Percentiles rank a stretch among this genome's conserved stretches.
Evolutionary conservation across 2,329 filamentous ascomycete species (phyloP).

Genomic region (Lachnellula subtilissima): DNA sequence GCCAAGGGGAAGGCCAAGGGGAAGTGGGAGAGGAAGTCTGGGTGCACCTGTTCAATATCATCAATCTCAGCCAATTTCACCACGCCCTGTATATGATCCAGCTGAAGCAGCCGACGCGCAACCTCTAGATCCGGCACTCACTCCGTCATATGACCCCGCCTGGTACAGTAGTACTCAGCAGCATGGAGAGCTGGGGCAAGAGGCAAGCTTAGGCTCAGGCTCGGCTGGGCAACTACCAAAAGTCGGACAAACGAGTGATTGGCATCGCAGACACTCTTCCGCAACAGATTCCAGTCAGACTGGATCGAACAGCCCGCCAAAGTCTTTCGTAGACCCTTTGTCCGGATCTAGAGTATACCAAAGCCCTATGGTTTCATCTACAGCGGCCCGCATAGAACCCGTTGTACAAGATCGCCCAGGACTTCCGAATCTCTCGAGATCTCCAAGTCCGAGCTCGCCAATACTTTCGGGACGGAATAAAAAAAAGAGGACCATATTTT

Average conservation of each 20-base stretch:
- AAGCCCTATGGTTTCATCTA: too few relatives aligned
- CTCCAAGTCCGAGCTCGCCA: background rate
- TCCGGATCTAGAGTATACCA: background rate
- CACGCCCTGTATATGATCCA: background rate
- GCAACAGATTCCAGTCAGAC: background rate
- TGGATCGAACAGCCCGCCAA: background rate
- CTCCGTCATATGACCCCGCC: background rate
- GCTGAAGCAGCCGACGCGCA: background rate
- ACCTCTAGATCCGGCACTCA: background rate
- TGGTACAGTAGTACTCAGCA: background rate
- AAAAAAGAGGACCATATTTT: background rate
- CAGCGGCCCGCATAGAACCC: background rate
- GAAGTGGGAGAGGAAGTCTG: background rate
- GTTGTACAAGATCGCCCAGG: too few relatives aligned
- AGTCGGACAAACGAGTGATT: background rate
- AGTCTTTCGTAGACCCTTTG: too few relatives aligned
- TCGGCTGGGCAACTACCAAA: background rate
- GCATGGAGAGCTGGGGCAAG: background rate
- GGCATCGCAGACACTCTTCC: background rate
- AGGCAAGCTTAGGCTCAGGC: background rate
- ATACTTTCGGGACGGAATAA: background rate
- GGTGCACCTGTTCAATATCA: background rate
- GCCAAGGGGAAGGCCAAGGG: background rate
- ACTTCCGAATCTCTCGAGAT: background rate
- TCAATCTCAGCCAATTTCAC: background rate